Percentiles rank a stretch among this genome's conserved stretches.
phyloP scores from a whole-genome alignment of 306 rosid genomes.

The Nissolia schottii region DNA sequence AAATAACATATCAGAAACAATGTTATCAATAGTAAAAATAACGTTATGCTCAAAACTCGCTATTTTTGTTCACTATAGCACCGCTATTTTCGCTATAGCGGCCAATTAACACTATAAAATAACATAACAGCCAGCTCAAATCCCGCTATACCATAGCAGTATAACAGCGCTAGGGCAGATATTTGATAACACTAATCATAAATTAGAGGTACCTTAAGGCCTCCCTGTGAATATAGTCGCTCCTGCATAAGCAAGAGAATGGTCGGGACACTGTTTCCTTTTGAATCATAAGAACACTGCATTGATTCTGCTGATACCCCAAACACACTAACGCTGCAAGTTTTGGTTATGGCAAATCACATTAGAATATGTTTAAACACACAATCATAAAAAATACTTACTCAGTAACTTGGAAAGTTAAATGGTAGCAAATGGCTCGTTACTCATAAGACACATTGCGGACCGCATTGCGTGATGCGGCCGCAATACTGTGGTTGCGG shows the following conservation, averaged over 20 bases:
- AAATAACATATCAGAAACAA: too few relatives aligned
- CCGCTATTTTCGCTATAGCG: too few relatives aligned
- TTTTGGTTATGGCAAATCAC: constrained; percentile 12
- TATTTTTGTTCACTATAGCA: too few relatives aligned
- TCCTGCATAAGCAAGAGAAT: constrained; percentile 92
- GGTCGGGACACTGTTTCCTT: constrained; percentile 90
- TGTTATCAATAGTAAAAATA: too few relatives aligned
- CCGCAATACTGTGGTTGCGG: too few relatives aligned
- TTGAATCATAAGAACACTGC: constrained; percentile 89
- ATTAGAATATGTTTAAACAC: constrained; percentile 17
- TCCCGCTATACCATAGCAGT: too few relatives aligned
- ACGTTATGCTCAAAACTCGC: too few relatives aligned
- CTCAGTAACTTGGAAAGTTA: not conserved
- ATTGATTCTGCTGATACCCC: constrained; percentile 98
- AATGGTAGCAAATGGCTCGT: not conserved
- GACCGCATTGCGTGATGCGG: too few relatives aligned
- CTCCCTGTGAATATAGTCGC: constrained; percentile 80
- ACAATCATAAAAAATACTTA: not conserved
- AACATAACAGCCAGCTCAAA: too few relatives aligned
- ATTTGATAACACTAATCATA: too few relatives aligned
- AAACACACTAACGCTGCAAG: constrained; percentile 79
- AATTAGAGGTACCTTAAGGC: constrained; percentile 56
- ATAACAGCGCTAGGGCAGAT: too few relatives aligned
- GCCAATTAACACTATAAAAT: too few relatives aligned
- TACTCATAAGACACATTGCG: not conserved